Evolutionary conservation across 257 asterid species (phyloP).

Genomic region (Nicotiana sylvestris): DNA sequence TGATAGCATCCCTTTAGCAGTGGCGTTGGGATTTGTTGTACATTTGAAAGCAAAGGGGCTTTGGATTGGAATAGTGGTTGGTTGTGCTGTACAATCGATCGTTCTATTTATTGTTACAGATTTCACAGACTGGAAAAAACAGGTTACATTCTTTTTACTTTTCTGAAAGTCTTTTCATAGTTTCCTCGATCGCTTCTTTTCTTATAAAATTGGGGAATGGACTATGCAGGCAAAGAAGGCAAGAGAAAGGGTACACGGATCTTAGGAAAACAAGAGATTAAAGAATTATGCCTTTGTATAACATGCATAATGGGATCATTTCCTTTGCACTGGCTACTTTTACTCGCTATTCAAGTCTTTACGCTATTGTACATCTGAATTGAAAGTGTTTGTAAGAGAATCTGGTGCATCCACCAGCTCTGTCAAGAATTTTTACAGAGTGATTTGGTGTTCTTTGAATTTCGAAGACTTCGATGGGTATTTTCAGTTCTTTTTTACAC

Average conservation of each 20-base stretch:
- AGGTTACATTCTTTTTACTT: conserved; percentile 9
- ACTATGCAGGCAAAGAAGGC: conserved; percentile 27
- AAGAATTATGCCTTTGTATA: background rate
- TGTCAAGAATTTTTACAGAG: too few species aligned
- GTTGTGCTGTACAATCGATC: conserved; percentile 28
- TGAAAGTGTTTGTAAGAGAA: too few species aligned
- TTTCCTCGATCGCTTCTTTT: background rate
- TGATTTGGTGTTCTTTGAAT: too few species aligned
- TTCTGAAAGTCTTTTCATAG: background rate
- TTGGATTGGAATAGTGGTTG: conserved; percentile 50
- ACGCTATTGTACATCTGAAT: background rate
- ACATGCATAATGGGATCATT: background rate
- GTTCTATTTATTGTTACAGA: conserved; percentile 33
- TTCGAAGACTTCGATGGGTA: too few species aligned
- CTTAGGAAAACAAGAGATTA: background rate
- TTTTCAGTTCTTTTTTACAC: too few species aligned
- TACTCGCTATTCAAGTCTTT: too few species aligned
- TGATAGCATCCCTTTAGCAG: conserved; percentile 45
- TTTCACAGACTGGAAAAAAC: conserved; percentile 41
- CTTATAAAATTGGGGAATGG: background rate
- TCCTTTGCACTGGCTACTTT: background rate
- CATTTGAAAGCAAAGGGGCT: conserved; percentile 45
- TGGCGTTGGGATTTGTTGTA: conserved; percentile 27
- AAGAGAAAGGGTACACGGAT: conserved; percentile 14
- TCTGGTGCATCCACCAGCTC: too few species aligned